Conservation (phyloP, 345 rosid genomes). For the Brassica incana region DNA sequence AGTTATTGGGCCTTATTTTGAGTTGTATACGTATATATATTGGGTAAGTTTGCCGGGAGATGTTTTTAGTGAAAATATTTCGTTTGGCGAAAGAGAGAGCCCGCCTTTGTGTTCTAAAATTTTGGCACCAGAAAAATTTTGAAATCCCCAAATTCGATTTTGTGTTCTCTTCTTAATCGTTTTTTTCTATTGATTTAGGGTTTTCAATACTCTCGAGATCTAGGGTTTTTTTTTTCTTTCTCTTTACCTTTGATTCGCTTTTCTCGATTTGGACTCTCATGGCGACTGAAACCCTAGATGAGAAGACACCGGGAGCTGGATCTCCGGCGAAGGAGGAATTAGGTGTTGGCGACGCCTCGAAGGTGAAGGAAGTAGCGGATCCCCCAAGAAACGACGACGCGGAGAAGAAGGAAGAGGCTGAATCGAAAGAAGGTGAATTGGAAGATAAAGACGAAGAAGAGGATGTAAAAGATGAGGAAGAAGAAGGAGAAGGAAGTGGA, state of each 20-base stretch:
- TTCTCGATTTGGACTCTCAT: conserved; percentile 34
- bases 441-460: conserved; percentile 1
- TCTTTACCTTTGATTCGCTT: conserved; percentile 4
- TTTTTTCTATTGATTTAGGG: neutral
- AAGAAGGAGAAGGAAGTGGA: conserved; percentile 31
- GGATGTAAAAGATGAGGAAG: conserved; percentile 27
- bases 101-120: neutral
- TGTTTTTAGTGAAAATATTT: neutral
- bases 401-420: conserved; percentile 29
- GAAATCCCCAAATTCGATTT: neutral
- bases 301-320: conserved; percentile 46
- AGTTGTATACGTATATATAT: neutral
- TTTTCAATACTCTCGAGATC: neutral
- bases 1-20: neutral
- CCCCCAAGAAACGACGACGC: conserved; percentile 11
- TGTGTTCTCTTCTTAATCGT: neutral
- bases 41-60: neutral
- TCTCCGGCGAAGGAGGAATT: conserved; percentile 41
- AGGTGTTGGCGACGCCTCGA: neutral
- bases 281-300: conserved; percentile 74
- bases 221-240: conserved; percentile 20
- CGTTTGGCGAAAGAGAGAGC: neutral
- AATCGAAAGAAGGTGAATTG: conserved; percentile 1
- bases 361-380: conserved; percentile 25
- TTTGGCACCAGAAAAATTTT: neutral